These are phyloP conservation scores for Aspergillus clavatus DNA, from an alignment of 2,329 filamentous ascomycete species.

Conservation along the genomic window DNA sequence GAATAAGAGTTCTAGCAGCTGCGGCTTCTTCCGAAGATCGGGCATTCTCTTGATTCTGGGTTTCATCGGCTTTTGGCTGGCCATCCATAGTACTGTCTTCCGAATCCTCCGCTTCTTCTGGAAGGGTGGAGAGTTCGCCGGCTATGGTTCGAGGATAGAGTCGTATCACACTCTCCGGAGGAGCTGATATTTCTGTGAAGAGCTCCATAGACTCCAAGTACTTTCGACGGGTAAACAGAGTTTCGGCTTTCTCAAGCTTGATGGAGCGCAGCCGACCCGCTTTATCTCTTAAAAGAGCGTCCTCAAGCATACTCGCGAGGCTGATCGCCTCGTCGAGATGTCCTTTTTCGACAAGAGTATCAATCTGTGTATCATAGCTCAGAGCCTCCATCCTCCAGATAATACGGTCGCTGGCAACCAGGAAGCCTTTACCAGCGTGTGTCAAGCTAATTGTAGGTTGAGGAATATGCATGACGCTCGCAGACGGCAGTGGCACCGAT, in stretches of 20 bases:
- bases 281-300: slow-evolving; percentile 82
- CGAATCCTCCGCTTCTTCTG: slow-evolving; percentile 43
- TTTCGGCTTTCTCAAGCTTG: slow-evolving; percentile 86
- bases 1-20: slow-evolving; percentile 22
- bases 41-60: slow-evolving; percentile 23
- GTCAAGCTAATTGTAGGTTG: slow-evolving; percentile 91
- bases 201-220: slow-evolving; percentile 84
- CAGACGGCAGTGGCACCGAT: slow-evolving; percentile 73
- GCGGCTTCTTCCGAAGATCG: slow-evolving; percentile 22
- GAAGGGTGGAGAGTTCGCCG: slow-evolving; percentile 67
- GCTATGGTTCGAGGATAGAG: slow-evolving; percentile 81
- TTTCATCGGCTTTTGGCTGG: slow-evolving; percentile 24
- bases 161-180: slow-evolving; percentile 80
- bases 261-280: slow-evolving; percentile 72
- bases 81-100: slow-evolving; percentile 23
- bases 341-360: slow-evolving; percentile 68
- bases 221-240: slow-evolving; percentile 73
- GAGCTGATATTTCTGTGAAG: slow-evolving; percentile 84
- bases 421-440: slow-evolving; percentile 91
- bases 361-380: slow-evolving; percentile 84
- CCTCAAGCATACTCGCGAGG: slow-evolving; percentile 81
- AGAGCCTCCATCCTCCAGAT: slow-evolving; percentile 96
- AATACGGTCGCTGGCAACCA: slow-evolving; percentile 82
- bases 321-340: slow-evolving; percentile 90
- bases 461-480: slow-evolving; percentile 81